Evolutionary conservation across 1,284 basidiomycete species (phyloP), one percentile per base, ranked within the genome.

Genomic region (Ustanciosporium gigantosporum): DNA sequence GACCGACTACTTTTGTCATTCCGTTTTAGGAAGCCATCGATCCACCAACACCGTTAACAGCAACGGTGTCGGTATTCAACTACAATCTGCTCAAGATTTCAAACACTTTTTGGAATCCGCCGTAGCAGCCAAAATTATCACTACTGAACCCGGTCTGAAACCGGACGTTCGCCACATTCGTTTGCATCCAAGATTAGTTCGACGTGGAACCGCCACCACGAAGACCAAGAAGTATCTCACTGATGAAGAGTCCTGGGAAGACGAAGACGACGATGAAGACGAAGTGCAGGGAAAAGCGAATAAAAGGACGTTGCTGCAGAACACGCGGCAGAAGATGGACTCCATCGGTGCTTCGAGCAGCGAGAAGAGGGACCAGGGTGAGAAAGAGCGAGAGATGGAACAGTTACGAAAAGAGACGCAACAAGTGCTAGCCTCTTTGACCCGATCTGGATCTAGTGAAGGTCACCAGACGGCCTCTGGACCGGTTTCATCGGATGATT

Each of bases 1-100:
- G 20, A 62, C 59, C 32, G 65, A 67, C 46, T 56, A 56, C 29
- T 67, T 67, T 24, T 49, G 56, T 24, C 65, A 67, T 11, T 48
- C 46, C 14, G 50, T 64, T 34, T 41, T 67, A 13, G 48, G 45
- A 1, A 36, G 42, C 3, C 35, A 42, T 23, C 46, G 50, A 29
- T 29, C 46, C 3, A 41, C 47, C 23, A 36, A 51, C 11, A 37
- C 36, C 4, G 55, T 58, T 2, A 17, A 49, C 2, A 55, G 51
- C 5, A 15, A 32, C 8, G 15, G 44, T 22, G 39, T 51, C 20
- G 52, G 39, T 1, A n/a, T n/a, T n/a, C n/a, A n/a, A n/a, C n/a
- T n/a, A n/a, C 42, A 39, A 17, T 35, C 48, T 9, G 42, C 55
- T 4, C 55, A 59, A 25, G 47, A 56, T 5, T 67, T 67, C 34